A percentile compares a stretch with the other conserved stretches of the same genome.
Evolutionary conservation across 768 basidiomycete species (phyloP).

Genomic region (Boletus pseudopeckii): DNA sequence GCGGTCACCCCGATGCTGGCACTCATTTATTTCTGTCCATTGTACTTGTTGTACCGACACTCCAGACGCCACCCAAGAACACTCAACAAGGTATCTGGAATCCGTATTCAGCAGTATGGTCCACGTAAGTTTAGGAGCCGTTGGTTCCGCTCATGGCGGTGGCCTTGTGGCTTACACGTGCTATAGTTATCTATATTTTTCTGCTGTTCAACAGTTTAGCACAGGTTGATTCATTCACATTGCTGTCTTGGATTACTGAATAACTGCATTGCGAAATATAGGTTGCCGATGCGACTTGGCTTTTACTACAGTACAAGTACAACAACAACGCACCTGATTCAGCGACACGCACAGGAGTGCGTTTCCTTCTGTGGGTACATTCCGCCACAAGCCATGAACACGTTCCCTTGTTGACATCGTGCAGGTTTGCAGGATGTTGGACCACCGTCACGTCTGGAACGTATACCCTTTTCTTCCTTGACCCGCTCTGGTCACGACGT

Average conservation of each 20-base stretch:
- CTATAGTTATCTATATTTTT: slow-evolving; percentile 48
- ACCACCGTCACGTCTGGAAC: slow-evolving; percentile 50
- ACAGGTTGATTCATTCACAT: slow-evolving; percentile 33
- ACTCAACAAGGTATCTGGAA: slow-evolving; percentile 48
- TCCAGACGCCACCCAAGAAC: slow-evolving; percentile 44
- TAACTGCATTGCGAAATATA: slow-evolving; percentile 17
- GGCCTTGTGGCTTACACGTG: slow-evolving; percentile 21
- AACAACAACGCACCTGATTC: slow-evolving; percentile 51
- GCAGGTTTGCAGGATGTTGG: slow-evolving; percentile 60
- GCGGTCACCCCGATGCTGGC: slow-evolving; percentile 35
- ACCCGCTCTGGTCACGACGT: slow-evolving; percentile 54
- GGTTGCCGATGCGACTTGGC: slow-evolving; percentile 57
- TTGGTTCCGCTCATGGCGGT: not conserved
- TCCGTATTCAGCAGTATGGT: slow-evolving; percentile 46
- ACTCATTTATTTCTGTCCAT: slow-evolving; percentile 46
- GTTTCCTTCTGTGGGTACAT: slow-evolving; percentile 46
- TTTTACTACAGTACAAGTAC: slow-evolving; percentile 53
- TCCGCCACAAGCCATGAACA: not conserved
- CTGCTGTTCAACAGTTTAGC: slow-evolving; percentile 47
- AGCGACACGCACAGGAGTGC: slow-evolving; percentile 40
- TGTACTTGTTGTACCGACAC: slow-evolving; percentile 50
- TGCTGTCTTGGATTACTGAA: not conserved
- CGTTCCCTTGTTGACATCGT: slow-evolving; percentile 4
- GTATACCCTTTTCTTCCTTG: slow-evolving; percentile 57
- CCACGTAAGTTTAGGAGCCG: slow-evolving; percentile 40